Base-by-base conservation (phyloP, 2,329 filamentous ascomycete species). In the Mollisiaceae sp. region DNA sequence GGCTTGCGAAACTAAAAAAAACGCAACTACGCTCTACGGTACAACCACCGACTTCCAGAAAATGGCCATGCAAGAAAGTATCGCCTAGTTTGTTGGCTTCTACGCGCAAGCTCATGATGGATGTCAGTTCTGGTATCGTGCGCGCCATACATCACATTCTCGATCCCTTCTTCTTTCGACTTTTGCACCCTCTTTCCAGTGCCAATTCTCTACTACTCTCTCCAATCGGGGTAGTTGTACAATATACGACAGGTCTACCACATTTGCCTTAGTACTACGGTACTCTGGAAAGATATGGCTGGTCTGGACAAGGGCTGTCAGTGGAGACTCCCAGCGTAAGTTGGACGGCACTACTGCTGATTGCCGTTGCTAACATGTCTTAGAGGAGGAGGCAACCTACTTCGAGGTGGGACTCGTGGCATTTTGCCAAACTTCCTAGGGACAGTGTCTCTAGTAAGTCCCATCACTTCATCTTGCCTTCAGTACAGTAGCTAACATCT, bases 1-100 rank as follows among this genome's bases (percentile, higher is more conserved):
- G 15, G 38, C 15, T 41, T 41, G 11, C 15, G n/a, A 12, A 3
- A 12, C 38, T n/a, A n/a, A n/a, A 41, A 12, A 41, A 12, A 41
- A 12, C 38, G 3, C 38, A 12, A 41, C 11, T 3, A 41, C 4
- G 38, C 38, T 12, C 38, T 18, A 41, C 8, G 15, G 38, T n/a
- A 43, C 41, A 43, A 43, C n/a, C 41, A 15, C 41, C 6, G 15
- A 15, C 41, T 22, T 20, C 20, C 18, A 11, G 5, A 24, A 11
- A 4, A 50, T 22, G 45, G 45, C n/a, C 45, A 50, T 20, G 45
- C n/a, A 50, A 50, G 45, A 6, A 50, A 22, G 55, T 35, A 38
- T 58, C 55, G 35, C 55, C 20, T 9, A 58, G 52, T 41, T 41
- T 58, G 15, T 58, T 58, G 39, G 55, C 55, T 57, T n/a, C n/a